phyloP scores from a whole-genome alignment of 805 yeast species.

The Torulaspora quercuum region DNA sequence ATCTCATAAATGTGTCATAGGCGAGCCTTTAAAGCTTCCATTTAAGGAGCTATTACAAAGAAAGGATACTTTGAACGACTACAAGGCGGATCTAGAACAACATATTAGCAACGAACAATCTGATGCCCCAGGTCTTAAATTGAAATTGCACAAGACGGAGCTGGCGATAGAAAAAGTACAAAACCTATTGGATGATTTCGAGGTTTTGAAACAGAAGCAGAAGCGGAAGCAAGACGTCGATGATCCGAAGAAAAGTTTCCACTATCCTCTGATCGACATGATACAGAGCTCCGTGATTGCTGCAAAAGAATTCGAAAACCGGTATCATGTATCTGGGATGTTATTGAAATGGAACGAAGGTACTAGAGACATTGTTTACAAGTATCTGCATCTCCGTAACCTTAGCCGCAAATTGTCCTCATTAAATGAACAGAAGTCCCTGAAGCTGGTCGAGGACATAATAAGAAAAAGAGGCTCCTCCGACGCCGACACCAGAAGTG shows the following conservation, averaged over 20 bases:
- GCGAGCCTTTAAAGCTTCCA: slow-evolving; percentile 23
- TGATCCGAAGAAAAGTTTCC: slow-evolving; percentile 24
- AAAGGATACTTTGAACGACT: slow-evolving; percentile 32
- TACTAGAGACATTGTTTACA: slow-evolving; percentile 59
- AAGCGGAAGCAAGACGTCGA: slow-evolving; percentile 29
- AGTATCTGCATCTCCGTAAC: slow-evolving; percentile 52
- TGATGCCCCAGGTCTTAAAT: slow-evolving; percentile 22
- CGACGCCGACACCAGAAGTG: background rate
- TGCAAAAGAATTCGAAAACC: slow-evolving; percentile 41
- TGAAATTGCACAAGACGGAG: slow-evolving; percentile 21
- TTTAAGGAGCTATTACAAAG: slow-evolving; percentile 22
- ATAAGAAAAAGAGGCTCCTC: slow-evolving; percentile 32
- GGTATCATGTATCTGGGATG: slow-evolving; percentile 69
- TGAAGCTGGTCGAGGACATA: slow-evolving; percentile 49
- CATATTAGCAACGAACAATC: slow-evolving; percentile 18
- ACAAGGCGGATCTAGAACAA: slow-evolving; percentile 45
- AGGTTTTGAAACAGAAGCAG: slow-evolving; percentile 18
- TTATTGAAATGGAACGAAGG: slow-evolving; percentile 75
- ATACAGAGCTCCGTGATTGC: slow-evolving; percentile 12
- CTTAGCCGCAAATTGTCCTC: slow-evolving; percentile 43
- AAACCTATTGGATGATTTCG: slow-evolving; percentile 24
- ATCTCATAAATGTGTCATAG: slow-evolving; percentile 62
- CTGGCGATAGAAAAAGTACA: slow-evolving; percentile 20
- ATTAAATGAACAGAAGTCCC: slow-evolving; percentile 48
- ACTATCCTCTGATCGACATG: slow-evolving; percentile 31